A percentile compares a stretch with the other conserved stretches of the same genome.
phyloP scores from a whole-genome alignment of 495 filamentous ascomycete genomes.

The Cercophora newfieldiana region DNA sequence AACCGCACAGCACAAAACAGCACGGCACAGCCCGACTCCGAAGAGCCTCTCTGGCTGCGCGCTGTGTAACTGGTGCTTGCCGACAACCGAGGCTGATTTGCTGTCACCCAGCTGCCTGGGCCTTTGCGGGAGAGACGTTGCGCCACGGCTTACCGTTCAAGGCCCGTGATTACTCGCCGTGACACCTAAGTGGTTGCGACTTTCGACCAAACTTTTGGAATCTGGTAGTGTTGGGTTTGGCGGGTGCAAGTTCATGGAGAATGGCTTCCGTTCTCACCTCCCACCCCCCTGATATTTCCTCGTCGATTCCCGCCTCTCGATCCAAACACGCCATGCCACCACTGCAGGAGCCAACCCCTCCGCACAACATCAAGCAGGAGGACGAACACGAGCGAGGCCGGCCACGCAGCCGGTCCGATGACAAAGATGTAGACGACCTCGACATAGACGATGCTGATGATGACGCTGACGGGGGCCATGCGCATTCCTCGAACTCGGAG shows the following conservation, averaged over 20 bases:
- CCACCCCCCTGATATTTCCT: conserved; percentile 42
- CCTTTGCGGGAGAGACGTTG: conserved; percentile 20
- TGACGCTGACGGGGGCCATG: conserved; percentile 41
- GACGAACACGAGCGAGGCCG: conserved; percentile 48
- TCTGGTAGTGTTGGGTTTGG: conserved; percentile 18
- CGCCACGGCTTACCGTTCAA: conserved; percentile 13
- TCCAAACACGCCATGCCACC: conserved; percentile 43
- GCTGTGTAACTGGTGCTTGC: conserved; percentile 16
- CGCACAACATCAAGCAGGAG: conserved; percentile 44
- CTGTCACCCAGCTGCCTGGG: conserved; percentile 16
- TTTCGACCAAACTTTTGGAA: conserved; percentile 10
- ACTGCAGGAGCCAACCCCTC: conserved; percentile 43
- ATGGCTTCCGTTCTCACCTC: conserved; percentile 51
- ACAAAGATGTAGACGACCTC: conserved; percentile 44
- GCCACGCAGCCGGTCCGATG: conserved; percentile 47
- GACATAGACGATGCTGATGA: conserved; percentile 41
- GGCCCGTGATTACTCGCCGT: conserved; percentile 20
- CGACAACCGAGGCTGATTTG: conserved; percentile 27
- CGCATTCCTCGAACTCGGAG: conserved; percentile 55
- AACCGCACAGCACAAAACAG: too few relatives aligned
- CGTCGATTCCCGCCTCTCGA: conserved; percentile 35
- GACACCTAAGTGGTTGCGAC: conserved; percentile 25
- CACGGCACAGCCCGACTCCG: neutral
- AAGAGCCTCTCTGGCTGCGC: conserved; percentile 9
- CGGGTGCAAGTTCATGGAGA: conserved; percentile 33